Conservation (phyloP, 2,329 filamentous ascomycete species). For the Cordyceps tenuipes region DNA sequence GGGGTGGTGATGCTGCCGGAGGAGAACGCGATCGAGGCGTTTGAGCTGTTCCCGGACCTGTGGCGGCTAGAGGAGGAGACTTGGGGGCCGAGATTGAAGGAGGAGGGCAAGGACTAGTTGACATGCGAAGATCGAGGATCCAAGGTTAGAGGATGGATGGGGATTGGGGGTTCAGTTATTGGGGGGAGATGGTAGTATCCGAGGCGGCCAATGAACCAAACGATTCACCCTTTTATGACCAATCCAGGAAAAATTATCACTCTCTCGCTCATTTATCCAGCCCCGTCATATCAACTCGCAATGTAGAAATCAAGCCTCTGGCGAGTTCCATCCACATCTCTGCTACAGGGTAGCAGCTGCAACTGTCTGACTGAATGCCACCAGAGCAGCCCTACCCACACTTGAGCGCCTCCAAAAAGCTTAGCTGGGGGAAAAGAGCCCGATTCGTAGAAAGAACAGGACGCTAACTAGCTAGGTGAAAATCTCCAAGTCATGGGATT, state of each 20-base stretch:
- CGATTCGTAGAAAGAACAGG: background rate
- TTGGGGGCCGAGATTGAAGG: constrained; percentile 52
- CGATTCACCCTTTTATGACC: too few relatives aligned
- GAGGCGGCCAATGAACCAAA: too few relatives aligned
- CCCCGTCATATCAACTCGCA: too few relatives aligned
- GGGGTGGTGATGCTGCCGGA: background rate
- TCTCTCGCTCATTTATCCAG: too few relatives aligned
- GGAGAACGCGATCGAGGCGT: constrained; percentile 31
- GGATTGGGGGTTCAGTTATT: too few relatives aligned
- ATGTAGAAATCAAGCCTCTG: too few relatives aligned
- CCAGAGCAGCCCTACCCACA: background rate
- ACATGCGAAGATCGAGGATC: background rate
- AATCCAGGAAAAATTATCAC: too few relatives aligned
- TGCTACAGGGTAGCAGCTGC: too few relatives aligned
- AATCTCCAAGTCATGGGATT: background rate
- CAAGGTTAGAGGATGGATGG: too few relatives aligned
- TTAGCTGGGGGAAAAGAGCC: background rate
- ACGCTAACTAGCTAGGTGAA: background rate
- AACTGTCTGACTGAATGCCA: too few relatives aligned
- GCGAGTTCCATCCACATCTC: too few relatives aligned
- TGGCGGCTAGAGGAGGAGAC: constrained; percentile 58
- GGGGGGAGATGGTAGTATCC: too few relatives aligned
- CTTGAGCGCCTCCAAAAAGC: background rate
- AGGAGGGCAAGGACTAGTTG: constrained; percentile 24
- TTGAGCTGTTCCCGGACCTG: constrained; percentile 50